Conservation (phyloP, 1,284 basidiomycete species). For the Cutaneotrichosporon cutaneum region DNA sequence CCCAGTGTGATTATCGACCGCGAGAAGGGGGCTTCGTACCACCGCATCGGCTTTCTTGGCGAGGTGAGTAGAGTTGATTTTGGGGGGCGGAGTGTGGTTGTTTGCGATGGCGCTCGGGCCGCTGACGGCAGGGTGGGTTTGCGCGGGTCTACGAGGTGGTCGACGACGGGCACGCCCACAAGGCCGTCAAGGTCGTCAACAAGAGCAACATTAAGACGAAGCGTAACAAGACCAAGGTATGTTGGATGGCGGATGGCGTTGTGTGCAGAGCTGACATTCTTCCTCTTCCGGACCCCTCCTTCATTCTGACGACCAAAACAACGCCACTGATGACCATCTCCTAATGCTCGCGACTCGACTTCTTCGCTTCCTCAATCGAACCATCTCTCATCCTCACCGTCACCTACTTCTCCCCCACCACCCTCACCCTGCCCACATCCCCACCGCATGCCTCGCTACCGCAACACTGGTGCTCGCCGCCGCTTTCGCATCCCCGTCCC, state of each 20-base stretch:
- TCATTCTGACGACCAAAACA: background rate
- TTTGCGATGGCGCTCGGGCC: background rate
- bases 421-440: background rate
- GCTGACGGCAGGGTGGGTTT: conserved; percentile 70
- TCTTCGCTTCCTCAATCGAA: background rate
- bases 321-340: background rate
- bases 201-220: conserved; percentile 80
- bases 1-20: conserved; percentile 73
- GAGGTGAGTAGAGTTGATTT: conserved; percentile 62
- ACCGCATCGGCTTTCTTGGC: conserved; percentile 75
- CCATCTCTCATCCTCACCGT: background rate
- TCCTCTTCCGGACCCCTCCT: background rate
- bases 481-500: background rate
- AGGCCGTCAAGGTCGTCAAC: conserved; percentile 86
- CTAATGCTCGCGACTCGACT: background rate
- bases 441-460: background rate
- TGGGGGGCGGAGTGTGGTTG: background rate
- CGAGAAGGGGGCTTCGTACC: conserved; percentile 61
- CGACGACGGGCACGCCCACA: conserved; percentile 62
- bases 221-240: conserved; percentile 87
- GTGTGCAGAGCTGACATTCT: background rate
- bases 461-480: background rate
- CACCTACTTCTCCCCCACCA: background rate
- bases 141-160: conserved; percentile 86
- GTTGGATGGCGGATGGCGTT: conserved; percentile 22